A percentile compares a stretch with the other conserved stretches of the same genome.
Evolutionary conservation across 495 filamentous ascomycete genomes (phyloP).

Genomic region (Penicillium bialowiezense): DNA sequence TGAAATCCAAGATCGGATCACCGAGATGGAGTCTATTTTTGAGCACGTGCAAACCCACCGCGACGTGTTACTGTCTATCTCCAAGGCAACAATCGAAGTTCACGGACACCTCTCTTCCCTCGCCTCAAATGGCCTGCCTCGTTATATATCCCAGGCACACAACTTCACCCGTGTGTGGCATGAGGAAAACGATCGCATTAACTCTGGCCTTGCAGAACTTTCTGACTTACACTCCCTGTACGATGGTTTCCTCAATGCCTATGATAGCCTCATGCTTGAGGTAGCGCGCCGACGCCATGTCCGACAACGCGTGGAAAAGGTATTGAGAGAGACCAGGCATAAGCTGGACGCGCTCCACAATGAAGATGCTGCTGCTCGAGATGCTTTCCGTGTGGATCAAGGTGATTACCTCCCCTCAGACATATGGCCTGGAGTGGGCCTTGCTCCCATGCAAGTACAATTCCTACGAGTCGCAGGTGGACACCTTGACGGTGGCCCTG

Average conservation of each 20-base stretch:
- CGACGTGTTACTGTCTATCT: slow-evolving; percentile 43
- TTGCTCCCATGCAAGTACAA: slow-evolving; percentile 57
- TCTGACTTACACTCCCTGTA: slow-evolving; percentile 73
- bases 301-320: slow-evolving; percentile 67
- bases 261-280: slow-evolving; percentile 80
- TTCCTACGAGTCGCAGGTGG: slow-evolving; percentile 45
- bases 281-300: slow-evolving; percentile 67
- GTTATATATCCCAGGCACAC: slow-evolving; percentile 65
- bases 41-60: slow-evolving; percentile 58
- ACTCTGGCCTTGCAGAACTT: slow-evolving; percentile 67
- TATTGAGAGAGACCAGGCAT: slow-evolving; percentile 70
- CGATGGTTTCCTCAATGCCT: slow-evolving; percentile 77
- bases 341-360: slow-evolving; percentile 74
- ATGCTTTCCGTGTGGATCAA: slow-evolving; percentile 75
- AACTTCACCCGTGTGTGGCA: slow-evolving; percentile 75
- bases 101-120: slow-evolving; percentile 68
- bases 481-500: slow-evolving; percentile 23
- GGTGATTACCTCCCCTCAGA: slow-evolving; percentile 86
- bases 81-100: slow-evolving; percentile 53
- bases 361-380: slow-evolving; percentile 69
- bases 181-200: slow-evolving; percentile 66
- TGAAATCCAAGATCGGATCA: slow-evolving; percentile 74
- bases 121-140: slow-evolving; percentile 55
- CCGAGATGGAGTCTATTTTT: slow-evolving; percentile 65
- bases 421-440: slow-evolving; percentile 76